Base-by-base conservation (phyloP, 306 rosid species). In the Aeschynomene evenia region DNA sequence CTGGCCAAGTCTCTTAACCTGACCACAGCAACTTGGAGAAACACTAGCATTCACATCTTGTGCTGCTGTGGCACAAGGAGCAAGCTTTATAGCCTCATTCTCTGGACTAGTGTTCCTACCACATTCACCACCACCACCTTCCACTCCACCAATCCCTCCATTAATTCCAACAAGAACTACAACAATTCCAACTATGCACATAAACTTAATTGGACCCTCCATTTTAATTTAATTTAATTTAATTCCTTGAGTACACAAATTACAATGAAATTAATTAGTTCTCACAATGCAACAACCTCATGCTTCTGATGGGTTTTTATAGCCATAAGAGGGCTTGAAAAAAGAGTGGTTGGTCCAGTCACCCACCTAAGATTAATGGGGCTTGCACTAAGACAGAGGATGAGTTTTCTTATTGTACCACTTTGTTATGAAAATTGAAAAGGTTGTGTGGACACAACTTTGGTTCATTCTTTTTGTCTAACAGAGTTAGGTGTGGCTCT, bases 1-100 rank as follows among this genome's bases (percentile, higher is more conserved):
- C 60, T 77, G 82, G 21, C 79, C 90, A 19, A 81, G 14, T 34
- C 45, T 79, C 78, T 77, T 83, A 59, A 79, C 75, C 71, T 71
- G 85, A 45, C 56, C 67, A 56, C 85, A 88, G 62, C 93, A 85
- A 45, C 80, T 63, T 58, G 36, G 66, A 5, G 93, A 36, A 5
- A 83, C 90, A 49, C 59, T 48, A 3, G 93, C 88, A n/a, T 62
- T 79, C 34, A 37, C 79, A 73, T 88, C 81, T 60, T 75, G 61
- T 73, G 88, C 86, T 40, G 90, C 90, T 7, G 22, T 6, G n/a
- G 74, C 84, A 79, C 90, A 88, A 49, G 90, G 84, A 8, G 79
- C 88, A 33, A 88, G 82, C 75, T 77, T 88, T 31, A 77, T 1
- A 23, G 90, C 90, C 61, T 85, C 82, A n/a, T 68, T 74, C n/a